Evolutionary conservation across 331 rosid genomes (phyloP).

Genomic region (Pyrus hybrid): DNA sequence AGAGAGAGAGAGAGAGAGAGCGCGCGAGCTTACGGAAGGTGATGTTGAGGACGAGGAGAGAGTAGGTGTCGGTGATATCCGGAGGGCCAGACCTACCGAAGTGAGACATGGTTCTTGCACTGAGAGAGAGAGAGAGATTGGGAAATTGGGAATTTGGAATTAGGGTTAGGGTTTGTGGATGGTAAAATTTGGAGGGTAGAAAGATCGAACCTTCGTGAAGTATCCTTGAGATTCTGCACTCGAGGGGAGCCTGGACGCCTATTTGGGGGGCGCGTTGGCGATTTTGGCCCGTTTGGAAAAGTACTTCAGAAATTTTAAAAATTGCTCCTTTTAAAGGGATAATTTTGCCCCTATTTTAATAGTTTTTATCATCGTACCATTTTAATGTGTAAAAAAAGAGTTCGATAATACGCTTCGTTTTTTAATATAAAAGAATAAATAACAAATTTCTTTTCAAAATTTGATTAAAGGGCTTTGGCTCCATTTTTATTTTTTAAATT

Average conservation of each 20-base stretch:
- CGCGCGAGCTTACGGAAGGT: constrained; percentile 53
- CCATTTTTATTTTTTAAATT: too few relatives aligned
- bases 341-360: too few relatives aligned
- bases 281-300: background rate
- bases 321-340: too few relatives aligned
- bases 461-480: too few relatives aligned
- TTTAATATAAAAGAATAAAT: too few relatives aligned
- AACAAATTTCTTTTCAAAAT: too few relatives aligned
- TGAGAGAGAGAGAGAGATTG: background rate
- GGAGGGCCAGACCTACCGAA: constrained; percentile 88
- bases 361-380: too few relatives aligned
- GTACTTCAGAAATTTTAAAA: too few relatives aligned
- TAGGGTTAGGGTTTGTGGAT: background rate
- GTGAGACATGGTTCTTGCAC: constrained; percentile 54
- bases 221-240: background rate
- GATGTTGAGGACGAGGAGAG: constrained; percentile 87
- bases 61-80: constrained; percentile 75
- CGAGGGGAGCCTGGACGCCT: background rate
- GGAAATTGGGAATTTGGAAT: background rate
- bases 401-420: too few relatives aligned
- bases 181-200: background rate
- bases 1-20: background rate
- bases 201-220: background rate
- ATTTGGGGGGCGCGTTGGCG: background rate
- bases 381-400: too few relatives aligned